These are phyloP conservation scores for Sphaerostilbella broomeana DNA, from an alignment of 2,329 filamentous ascomycete species.

Conservation along the genomic window DNA sequence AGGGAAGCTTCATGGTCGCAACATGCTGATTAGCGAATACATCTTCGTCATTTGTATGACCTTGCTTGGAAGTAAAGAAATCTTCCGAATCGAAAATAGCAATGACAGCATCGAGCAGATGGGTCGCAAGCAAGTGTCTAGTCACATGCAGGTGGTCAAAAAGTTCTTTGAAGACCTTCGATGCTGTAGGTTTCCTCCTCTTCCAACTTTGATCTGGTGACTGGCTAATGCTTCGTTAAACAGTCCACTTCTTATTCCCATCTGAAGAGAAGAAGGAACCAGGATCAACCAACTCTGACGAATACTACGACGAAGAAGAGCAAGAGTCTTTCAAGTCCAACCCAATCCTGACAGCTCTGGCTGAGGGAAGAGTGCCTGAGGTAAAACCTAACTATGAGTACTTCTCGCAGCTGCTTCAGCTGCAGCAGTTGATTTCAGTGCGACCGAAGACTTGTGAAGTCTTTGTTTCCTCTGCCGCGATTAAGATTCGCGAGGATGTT, in stretches of 20 bases:
- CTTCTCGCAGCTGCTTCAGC: constrained; percentile 48
- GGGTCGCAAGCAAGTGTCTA: constrained; percentile 60
- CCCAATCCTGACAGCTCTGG: constrained; percentile 54
- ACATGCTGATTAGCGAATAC: constrained; percentile 65
- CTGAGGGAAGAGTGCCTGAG: constrained; percentile 49
- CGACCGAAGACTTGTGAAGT: constrained; percentile 54
- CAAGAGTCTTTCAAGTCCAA: constrained; percentile 57
- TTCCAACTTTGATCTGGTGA: neutral
- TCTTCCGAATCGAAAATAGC: constrained; percentile 38
- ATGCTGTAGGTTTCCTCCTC: constrained; percentile 47
- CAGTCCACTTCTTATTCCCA: constrained; percentile 56
- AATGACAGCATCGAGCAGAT: constrained; percentile 40
- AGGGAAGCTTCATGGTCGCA: constrained; percentile 58
- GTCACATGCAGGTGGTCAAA: constrained; percentile 65
- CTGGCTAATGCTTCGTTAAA: constrained; percentile 11
- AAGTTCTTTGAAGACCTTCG: constrained; percentile 57
- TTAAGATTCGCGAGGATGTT: constrained; percentile 44
- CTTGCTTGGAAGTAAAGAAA: constrained; percentile 35
- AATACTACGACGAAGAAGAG: constrained; percentile 37
- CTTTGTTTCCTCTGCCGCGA: constrained; percentile 48
- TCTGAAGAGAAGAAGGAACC: constrained; percentile 50
- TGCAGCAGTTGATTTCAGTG: constrained; percentile 47
- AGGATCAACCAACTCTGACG: constrained; percentile 57
- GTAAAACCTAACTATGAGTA: constrained; percentile 58
- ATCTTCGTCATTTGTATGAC: constrained; percentile 42